Base-by-base conservation (phyloP, 805 yeast species). In the Tetrapisispora fleetii region DNA sequence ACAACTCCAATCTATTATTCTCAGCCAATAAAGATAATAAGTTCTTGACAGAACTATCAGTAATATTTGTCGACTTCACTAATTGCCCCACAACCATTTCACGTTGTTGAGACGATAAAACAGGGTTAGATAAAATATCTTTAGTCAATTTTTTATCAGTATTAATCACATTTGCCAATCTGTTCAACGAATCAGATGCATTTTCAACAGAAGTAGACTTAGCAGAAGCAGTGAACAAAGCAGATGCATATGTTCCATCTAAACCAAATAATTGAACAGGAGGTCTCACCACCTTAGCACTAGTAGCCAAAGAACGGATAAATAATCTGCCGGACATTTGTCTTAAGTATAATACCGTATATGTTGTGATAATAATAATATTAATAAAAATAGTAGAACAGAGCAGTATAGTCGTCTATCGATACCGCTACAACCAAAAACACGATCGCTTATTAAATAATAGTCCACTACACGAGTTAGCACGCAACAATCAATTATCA, bases 231-330 rank as follows among this genome's bases (percentile, higher is more conserved):
- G 90, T 76, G 80, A 82, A 91, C 61, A 93, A 78, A 45, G 99
- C 96, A 50, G 88, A 78, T 59, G 98, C 99, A 71, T 91, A 91
- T 56, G 98, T 89, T 66, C 98, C 99, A 59, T 90, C 97, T 58
- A 91, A 73, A 55, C 98, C 98, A 64, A 79, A 91, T 67, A 91
- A 78, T 78, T 89, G 96, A 55, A 91, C 85, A 49, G 98, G 97
- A 47, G 95, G 89, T 70, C 81, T 83, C 16, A 53, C 52, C 18
- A 46, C 30, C 16, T 48, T 50, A 5, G 51, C 51, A 33, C 86
- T 83, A 51, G 90, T 71, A 63, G 95, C 91, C 74, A 84, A 68
- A 50, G 83, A 72, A 74, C 90, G 83, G 65, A 74, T 63, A 66
- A 80, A 80, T 61, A 76, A 73, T 73, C 83, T 83, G 59, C 83